Conservation (phyloP, 495 filamentous ascomycete species). For the Penicillium parvum region DNA sequence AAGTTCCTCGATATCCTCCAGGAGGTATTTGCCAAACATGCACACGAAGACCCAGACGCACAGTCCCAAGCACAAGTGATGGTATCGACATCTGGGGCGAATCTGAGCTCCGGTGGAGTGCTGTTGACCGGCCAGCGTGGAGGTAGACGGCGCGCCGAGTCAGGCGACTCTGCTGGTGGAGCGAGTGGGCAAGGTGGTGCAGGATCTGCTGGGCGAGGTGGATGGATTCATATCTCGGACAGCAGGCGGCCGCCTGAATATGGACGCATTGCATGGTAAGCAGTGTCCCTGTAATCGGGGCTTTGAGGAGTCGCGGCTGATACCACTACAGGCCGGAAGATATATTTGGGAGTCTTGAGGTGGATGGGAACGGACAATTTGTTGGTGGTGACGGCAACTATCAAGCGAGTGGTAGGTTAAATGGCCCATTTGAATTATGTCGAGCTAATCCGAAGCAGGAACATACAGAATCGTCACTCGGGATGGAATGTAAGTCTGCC, state of each 20-base stretch:
- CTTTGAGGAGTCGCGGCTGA: slow-evolving; percentile 14
- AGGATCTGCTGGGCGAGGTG: slow-evolving; percentile 77
- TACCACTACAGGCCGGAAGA: slow-evolving; percentile 60
- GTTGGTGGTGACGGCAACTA: slow-evolving; percentile 55
- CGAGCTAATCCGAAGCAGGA: slow-evolving; percentile 24
- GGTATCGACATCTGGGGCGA: slow-evolving; percentile 71
- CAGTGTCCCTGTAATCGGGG: not conserved
- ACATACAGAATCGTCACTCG: slow-evolving; percentile 55
- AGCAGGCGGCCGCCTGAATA: slow-evolving; percentile 78
- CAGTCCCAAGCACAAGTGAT: slow-evolving; percentile 73
- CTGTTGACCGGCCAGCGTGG: slow-evolving; percentile 50
- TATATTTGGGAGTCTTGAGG: slow-evolving; percentile 89
- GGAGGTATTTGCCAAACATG: slow-evolving; percentile 64
- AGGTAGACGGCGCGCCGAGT: slow-evolving; percentile 34
- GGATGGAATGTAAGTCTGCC: slow-evolving; percentile 54
- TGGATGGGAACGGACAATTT: slow-evolving; percentile 73
- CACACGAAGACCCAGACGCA: slow-evolving; percentile 65
- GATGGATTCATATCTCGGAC: slow-evolving; percentile 88
- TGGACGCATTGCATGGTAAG: slow-evolving; percentile 75
- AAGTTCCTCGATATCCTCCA: slow-evolving; percentile 72
- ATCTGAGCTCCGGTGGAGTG: slow-evolving; percentile 60
- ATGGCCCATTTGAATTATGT: not conserved
- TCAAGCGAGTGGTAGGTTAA: slow-evolving; percentile 50
- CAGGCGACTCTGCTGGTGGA: slow-evolving; percentile 62
- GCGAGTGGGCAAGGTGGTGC: slow-evolving; percentile 79